A percentile compares a stretch with the other conserved stretches of the same genome.
phyloP scores from a whole-genome alignment of 345 rosid species.

The Stellera chamaejasme region DNA sequence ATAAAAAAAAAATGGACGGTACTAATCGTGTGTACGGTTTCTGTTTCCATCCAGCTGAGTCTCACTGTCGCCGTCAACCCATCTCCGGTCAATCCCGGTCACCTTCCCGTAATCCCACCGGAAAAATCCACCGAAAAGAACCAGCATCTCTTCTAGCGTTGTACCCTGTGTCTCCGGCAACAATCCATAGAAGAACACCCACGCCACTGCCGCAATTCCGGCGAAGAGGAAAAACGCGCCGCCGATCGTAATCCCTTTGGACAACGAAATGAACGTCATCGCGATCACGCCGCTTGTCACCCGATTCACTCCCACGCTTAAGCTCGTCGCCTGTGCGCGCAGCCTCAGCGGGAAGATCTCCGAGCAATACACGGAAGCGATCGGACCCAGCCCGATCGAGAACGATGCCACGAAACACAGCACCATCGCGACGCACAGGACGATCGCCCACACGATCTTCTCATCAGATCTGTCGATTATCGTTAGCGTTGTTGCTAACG shows the following conservation, averaged over 20 bases:
- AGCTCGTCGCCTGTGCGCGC: constrained; percentile 12
- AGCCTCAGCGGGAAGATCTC: constrained; percentile 19
- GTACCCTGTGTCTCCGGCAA: constrained; percentile 10
- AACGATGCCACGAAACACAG: constrained; percentile 12
- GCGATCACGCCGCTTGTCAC: constrained; percentile 15
- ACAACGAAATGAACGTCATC: constrained; percentile 17
- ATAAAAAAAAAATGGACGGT: no score
- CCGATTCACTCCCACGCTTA: constrained; percentile 15
- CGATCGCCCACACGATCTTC: constrained; percentile 21
- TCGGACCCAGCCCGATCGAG: constrained; percentile 24
- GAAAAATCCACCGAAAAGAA: constrained; percentile 4
- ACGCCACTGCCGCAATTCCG: constrained; percentile 7
- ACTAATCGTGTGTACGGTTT: no score
- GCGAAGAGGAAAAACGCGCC: constrained; percentile 23
- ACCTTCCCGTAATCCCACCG: constrained; percentile 1
- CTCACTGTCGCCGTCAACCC: no score
- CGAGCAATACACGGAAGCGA: constrained; percentile 22
- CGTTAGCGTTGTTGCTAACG: constrained; percentile 4
- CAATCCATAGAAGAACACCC: constrained; percentile 3
- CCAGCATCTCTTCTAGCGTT: constrained; percentile 6
- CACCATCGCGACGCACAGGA: constrained; percentile 13
- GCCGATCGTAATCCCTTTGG: constrained; percentile 14
- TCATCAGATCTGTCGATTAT: constrained; percentile 7
- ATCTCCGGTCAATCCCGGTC: constrained; percentile 8
- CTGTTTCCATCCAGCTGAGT: no score